These are phyloP conservation scores for Kodamaea plutei DNA, from an alignment of 1,139 yeast species.

Conservation along the genomic window DNA sequence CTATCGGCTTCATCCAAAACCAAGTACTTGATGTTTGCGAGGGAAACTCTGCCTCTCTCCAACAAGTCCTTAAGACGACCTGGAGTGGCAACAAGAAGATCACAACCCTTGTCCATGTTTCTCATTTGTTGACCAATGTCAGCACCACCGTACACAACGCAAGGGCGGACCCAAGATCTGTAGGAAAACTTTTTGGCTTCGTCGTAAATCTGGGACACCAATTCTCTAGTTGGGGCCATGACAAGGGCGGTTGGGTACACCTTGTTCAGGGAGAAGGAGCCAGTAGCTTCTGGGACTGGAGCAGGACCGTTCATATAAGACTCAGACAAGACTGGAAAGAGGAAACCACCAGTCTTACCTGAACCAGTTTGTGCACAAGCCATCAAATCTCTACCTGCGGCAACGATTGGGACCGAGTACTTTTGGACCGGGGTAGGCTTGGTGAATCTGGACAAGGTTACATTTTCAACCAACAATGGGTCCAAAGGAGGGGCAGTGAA, in stretches of 20 bases:
- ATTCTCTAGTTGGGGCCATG: constrained; percentile 98
- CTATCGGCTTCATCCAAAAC: constrained; percentile 99
- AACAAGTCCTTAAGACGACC: constrained; percentile 96
- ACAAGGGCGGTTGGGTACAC: constrained; percentile 93
- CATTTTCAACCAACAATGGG: constrained; percentile 79
- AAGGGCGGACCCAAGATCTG: constrained; percentile 97
- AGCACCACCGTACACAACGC: constrained; percentile 98
- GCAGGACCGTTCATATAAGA: constrained; percentile 89
- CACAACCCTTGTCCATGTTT: constrained; percentile 92
- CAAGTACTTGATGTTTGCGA: constrained; percentile 84
- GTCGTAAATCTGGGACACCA: constrained; percentile 92
- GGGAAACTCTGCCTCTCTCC: constrained; percentile 90
- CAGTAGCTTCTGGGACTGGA: constrained; percentile 49
- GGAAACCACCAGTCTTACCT: constrained; percentile 99
- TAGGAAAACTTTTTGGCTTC: constrained; percentile 95
- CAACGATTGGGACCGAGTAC: constrained; percentile 96
- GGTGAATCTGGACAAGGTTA: constrained; percentile 81
- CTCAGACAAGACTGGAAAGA: constrained; percentile 95
- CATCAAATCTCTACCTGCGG: constrained; percentile 95
- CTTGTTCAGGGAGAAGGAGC: constrained; percentile 64
- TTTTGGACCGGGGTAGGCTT: constrained; percentile 99
- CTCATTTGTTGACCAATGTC: constrained; percentile 85
- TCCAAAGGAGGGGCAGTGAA: constrained; percentile 95
- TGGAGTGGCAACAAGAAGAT: constrained; percentile 94
- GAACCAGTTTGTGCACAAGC: constrained; percentile 99